Evolutionary conservation across 192 early-diverging fungal genomes (phyloP).

Genomic region (Umbelopsis ramanniana): DNA sequence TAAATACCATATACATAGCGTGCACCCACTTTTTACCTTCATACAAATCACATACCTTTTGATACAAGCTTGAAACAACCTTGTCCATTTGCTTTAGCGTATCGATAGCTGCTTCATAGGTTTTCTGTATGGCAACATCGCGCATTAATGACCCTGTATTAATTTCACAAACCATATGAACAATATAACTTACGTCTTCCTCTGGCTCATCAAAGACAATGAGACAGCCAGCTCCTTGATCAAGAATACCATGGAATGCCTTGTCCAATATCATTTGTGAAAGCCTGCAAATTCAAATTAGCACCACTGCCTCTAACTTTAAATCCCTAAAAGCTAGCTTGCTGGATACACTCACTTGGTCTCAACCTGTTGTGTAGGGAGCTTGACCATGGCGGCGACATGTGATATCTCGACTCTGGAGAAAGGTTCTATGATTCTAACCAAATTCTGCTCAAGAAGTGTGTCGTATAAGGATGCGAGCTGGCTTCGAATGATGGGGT

Average conservation of each 20-base stretch:
- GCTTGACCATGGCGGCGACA: constrained; percentile 90
- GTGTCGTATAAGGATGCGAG: constrained; percentile 94
- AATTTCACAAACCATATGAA: not conserved
- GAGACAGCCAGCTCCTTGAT: constrained; percentile 96
- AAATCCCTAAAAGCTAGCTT: no score
- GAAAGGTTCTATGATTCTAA: constrained; percentile 98
- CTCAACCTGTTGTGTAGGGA: constrained; percentile 94
- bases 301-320: not conserved
- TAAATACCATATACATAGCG: not conserved
- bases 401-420: constrained; percentile 96
- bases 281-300: constrained; percentile 44
- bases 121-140: constrained; percentile 59
- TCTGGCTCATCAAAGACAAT: constrained; percentile 92
- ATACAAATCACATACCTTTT: constrained; percentile 65
- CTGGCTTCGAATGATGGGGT: constrained; percentile 94
- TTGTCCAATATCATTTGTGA: constrained; percentile 99
- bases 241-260: constrained; percentile 92
- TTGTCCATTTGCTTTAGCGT: constrained; percentile 97
- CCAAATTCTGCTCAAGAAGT: constrained; percentile 94
- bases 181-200: constrained; percentile 68
- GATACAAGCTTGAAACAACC: constrained; percentile 94
- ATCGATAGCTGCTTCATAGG: constrained; percentile 89
- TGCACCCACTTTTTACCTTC: not conserved
- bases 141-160: not conserved
- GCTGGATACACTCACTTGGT: constrained; percentile 59